Conservation (phyloP, 2,329 filamentous ascomycete genomes). For the Colletotrichum abscissum region DNA sequence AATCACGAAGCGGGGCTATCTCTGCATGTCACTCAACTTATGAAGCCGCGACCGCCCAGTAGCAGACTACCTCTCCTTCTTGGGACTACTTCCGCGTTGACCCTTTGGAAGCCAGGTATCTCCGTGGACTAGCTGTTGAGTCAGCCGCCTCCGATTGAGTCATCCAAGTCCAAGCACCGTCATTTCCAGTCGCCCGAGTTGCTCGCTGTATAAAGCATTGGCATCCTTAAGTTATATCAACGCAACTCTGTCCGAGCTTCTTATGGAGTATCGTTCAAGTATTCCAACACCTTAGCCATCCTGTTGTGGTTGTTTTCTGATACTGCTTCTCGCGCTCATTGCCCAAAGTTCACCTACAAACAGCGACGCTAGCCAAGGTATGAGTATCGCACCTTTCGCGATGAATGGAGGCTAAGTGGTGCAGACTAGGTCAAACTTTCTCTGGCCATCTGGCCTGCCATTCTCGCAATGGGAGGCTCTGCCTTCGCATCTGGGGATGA, state of each 20-base stretch:
- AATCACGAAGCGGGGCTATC: not conserved
- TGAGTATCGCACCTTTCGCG: not conserved
- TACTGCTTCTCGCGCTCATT: not conserved
- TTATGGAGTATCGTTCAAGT: not conserved
- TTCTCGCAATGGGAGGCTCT: constrained; percentile 70
- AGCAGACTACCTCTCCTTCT: not conserved
- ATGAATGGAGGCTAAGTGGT: not conserved
- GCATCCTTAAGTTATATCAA: not conserved
- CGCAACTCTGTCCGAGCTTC: too few relatives aligned
- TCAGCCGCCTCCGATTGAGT: not conserved
- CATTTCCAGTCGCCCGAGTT: not conserved
- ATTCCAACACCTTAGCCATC: too few relatives aligned
- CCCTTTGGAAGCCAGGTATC: not conserved
- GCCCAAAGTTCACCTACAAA: not conserved
- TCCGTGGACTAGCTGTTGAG: not conserved
- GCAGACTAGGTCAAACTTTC: not conserved
- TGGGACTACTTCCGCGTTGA: not conserved
- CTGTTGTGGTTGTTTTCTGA: not conserved
- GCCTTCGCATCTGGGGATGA: constrained; percentile 62
- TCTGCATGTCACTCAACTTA: not conserved
- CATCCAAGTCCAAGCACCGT: not conserved
- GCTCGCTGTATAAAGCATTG: not conserved
- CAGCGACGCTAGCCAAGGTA: not conserved
- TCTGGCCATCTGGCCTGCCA: not conserved
- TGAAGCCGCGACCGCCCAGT: not conserved